Evolutionary conservation across 2,329 filamentous ascomycete genomes (phyloP).

Genomic region (Cladophialophora exuberans): DNA sequence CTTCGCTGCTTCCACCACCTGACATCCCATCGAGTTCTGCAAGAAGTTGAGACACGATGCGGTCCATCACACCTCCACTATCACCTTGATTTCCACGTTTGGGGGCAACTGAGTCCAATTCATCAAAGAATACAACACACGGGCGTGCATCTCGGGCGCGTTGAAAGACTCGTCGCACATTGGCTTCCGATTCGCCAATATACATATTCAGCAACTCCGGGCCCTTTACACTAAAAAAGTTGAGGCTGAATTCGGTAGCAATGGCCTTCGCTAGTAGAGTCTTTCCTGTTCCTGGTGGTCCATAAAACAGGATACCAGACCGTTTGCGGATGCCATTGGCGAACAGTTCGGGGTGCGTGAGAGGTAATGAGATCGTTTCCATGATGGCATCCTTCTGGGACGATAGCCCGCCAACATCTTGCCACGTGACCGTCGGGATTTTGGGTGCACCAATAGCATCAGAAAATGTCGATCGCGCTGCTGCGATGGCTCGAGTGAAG

Average conservation of each 20-base stretch:
- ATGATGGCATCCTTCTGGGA: slow-evolving; percentile 97
- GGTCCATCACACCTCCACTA: slow-evolving; percentile 96
- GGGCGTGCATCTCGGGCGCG: slow-evolving; percentile 81
- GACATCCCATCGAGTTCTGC: slow-evolving; percentile 98
- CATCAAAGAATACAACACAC: slow-evolving; percentile 92
- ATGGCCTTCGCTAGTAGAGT: slow-evolving; percentile 92
- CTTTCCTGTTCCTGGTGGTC: slow-evolving; percentile 88
- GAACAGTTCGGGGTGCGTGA: slow-evolving; percentile 90
- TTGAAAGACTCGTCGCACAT: slow-evolving; percentile 87
- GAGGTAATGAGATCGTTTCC: slow-evolving; percentile 91
- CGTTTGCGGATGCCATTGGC: slow-evolving; percentile 98
- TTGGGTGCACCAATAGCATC: slow-evolving; percentile 97
- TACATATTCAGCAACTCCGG: slow-evolving; percentile 95
- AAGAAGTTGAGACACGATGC: slow-evolving; percentile 91
- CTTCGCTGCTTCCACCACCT: slow-evolving; percentile 54
- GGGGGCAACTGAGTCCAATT: slow-evolving; percentile 89
- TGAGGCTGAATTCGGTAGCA: slow-evolving; percentile 88
- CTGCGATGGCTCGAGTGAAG: slow-evolving; percentile 91
- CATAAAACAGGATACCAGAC: slow-evolving; percentile 89
- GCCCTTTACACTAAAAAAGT: slow-evolving; percentile 93
- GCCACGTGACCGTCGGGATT: slow-evolving; percentile 96
- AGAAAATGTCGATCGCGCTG: slow-evolving; percentile 95
- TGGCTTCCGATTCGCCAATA: slow-evolving; percentile 91
- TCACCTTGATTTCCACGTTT: slow-evolving; percentile 97
- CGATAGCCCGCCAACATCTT: slow-evolving; percentile 88